Percentiles rank a stretch among this genome's conserved stretches.
phyloP scores from a whole-genome alignment of 176 grass and related monocot genomes.

The Triticum urartu region DNA sequence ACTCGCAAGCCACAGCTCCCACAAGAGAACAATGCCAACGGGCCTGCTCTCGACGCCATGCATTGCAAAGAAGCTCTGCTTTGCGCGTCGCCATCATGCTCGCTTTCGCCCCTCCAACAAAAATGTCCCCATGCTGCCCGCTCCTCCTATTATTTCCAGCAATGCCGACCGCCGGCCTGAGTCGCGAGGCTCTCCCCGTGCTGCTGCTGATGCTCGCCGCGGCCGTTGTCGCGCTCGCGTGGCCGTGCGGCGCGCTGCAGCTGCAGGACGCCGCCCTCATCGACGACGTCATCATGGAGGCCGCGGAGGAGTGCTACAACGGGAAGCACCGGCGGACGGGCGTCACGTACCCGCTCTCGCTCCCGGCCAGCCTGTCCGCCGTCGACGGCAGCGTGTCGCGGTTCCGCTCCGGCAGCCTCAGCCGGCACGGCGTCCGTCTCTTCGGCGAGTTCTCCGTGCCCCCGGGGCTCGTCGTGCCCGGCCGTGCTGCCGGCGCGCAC shows the following conservation, averaged over 20 bases:
- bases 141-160: constrained; percentile 42
- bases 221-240: constrained; percentile 11
- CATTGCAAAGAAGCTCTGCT: constrained; percentile 30
- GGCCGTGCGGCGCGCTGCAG: constrained; percentile 16
- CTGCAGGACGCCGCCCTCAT: constrained; percentile 54
- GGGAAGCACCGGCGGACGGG: constrained; percentile 57
- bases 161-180: constrained; percentile 31
- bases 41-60: neutral
- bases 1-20: constrained; percentile 16
- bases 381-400: constrained; percentile 45
- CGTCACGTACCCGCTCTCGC: constrained; percentile 57
- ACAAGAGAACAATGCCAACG: neutral
- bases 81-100: constrained; percentile 38
- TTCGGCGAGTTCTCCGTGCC: constrained; percentile 69
- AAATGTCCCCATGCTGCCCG: constrained; percentile 52
- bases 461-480: constrained; percentile 50
- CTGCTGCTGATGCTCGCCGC: constrained; percentile 1
- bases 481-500: constrained; percentile 35
- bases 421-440: constrained; percentile 40
- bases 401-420: constrained; percentile 68
- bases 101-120: constrained; percentile 38
- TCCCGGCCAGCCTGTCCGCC: constrained; percentile 55
- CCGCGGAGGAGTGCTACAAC: constrained; percentile 58
- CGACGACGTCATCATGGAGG: constrained; percentile 68
- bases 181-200: neutral